These are phyloP conservation scores for Xylariales sp. DNA, from an alignment of 2,329 filamentous ascomycete species.

Conservation along the genomic window DNA sequence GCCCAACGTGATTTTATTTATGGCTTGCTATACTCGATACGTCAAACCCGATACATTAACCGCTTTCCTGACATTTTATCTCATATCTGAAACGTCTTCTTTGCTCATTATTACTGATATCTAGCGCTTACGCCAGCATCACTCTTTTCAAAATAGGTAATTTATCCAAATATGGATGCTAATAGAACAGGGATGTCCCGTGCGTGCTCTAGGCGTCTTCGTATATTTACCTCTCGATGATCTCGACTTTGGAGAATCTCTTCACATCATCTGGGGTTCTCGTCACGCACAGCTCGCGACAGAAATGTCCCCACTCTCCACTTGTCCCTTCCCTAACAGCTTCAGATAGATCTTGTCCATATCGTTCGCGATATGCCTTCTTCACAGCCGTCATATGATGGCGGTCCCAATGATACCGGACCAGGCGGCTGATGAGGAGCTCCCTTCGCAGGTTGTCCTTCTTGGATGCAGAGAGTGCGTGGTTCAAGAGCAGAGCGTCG, in stretches of 20 bases:
- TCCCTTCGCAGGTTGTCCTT: constrained; percentile 74
- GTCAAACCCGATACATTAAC: no score
- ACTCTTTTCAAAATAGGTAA: no score
- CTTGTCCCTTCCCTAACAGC: constrained; percentile 74
- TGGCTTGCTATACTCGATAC: no score
- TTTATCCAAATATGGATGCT: no score
- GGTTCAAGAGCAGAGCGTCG: constrained; percentile 84
- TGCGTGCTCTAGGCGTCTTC: no score
- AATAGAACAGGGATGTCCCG: no score
- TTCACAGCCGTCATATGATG: constrained; percentile 77
- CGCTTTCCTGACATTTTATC: no score
- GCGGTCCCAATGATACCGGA: constrained; percentile 90
- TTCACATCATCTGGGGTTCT: constrained; percentile 57
- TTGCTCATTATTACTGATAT: no score
- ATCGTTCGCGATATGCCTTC: constrained; percentile 73
- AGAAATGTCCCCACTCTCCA: constrained; percentile 75
- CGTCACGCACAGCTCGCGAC: constrained; percentile 62
- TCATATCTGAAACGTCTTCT: no score
- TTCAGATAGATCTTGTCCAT: constrained; percentile 68
- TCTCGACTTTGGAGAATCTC: constrained; percentile 39
- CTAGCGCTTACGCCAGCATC: no score
- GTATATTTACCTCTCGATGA: constrained; percentile 8
- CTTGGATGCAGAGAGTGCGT: constrained; percentile 74
- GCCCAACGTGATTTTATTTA: no score
- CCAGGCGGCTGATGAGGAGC: constrained; percentile 79